Evolutionary conservation across 2,329 filamentous ascomycete genomes (phyloP).

Genomic region (Penicillium sp.): DNA sequence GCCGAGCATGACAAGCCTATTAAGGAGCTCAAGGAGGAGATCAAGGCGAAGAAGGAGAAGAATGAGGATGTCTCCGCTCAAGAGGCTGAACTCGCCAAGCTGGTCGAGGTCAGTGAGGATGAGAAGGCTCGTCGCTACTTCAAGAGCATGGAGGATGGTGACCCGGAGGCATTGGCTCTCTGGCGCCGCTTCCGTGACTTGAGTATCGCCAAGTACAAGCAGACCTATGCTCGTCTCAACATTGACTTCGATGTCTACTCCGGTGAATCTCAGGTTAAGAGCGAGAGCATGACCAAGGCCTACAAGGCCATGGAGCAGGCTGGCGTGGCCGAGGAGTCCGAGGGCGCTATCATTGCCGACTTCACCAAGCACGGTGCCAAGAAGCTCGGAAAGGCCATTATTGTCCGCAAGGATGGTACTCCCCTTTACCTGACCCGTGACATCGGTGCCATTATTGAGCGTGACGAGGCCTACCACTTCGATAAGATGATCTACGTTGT

Average conservation of each 20-base stretch:
- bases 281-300: constrained; percentile 62
- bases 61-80: constrained; percentile 49
- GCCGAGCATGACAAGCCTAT: constrained; percentile 57
- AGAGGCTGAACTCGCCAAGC: constrained; percentile 50
- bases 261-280: constrained; percentile 67
- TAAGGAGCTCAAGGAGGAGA: constrained; percentile 55
- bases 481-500: constrained; percentile 71
- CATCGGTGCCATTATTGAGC: constrained; percentile 65
- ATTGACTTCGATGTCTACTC: constrained; percentile 67
- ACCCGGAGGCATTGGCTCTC: constrained; percentile 58
- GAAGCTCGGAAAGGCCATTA: constrained; percentile 66
- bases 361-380: constrained; percentile 67
- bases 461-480: constrained; percentile 61
- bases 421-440: constrained; percentile 69
- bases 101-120: constrained; percentile 56
- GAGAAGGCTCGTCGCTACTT: constrained; percentile 65
- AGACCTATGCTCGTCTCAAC: constrained; percentile 64
- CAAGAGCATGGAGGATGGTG: constrained; percentile 67
- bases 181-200: constrained; percentile 66
- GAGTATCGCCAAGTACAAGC: constrained; percentile 64
- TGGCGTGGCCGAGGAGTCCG: constrained; percentile 62
- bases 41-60: constrained; percentile 50
- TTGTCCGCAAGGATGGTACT: constrained; percentile 67
- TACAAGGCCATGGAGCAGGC: constrained; percentile 60
- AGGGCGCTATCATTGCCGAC: constrained; percentile 68